These are phyloP conservation scores for Adansonia digitata DNA, from an alignment of 345 rosid genomes.

Conservation along the genomic window DNA sequence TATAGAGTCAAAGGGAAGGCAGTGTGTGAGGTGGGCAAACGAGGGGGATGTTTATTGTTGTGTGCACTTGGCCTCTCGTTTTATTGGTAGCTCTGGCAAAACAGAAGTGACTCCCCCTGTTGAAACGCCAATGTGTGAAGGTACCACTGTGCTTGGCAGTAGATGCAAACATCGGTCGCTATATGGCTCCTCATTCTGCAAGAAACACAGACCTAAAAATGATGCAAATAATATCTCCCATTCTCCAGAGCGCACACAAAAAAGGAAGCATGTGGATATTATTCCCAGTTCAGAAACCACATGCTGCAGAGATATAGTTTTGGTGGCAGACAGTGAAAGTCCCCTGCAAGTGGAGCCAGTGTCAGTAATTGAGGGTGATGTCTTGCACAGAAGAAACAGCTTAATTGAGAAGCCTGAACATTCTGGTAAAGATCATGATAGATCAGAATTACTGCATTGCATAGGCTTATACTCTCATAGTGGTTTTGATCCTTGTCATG, in stretches of 20 bases:
- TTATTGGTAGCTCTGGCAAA: slow-evolving; percentile 53
- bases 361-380: slow-evolving; percentile 32
- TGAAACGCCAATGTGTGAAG: slow-evolving; percentile 78
- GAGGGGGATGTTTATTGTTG: slow-evolving; percentile 97
- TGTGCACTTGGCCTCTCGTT: slow-evolving; percentile 97
- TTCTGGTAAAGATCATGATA: slow-evolving; percentile 38
- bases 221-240: slow-evolving; percentile 23
- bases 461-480: slow-evolving; percentile 53
- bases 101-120: slow-evolving; percentile 45
- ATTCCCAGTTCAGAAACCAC: slow-evolving; percentile 35
- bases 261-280: slow-evolving; percentile 52
- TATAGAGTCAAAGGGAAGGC: slow-evolving; percentile 91
- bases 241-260: slow-evolving; percentile 33
- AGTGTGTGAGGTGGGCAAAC: slow-evolving; percentile 97
- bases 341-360: slow-evolving; percentile 46
- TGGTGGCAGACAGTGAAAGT: slow-evolving; percentile 39
- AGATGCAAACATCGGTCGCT: slow-evolving; percentile 93
- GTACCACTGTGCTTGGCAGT: slow-evolving; percentile 92
- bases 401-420: slow-evolving; percentile 43
- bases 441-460: slow-evolving; percentile 34
- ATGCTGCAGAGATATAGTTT: slow-evolving; percentile 42
- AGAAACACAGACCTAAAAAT: slow-evolving; percentile 76
- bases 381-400: slow-evolving; percentile 25
- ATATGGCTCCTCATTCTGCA: slow-evolving; percentile 72
- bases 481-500: slow-evolving; percentile 50